Evolutionary conservation across 1,284 basidiomycete species (phyloP), one percentile per base, ranked within the genome.

Genomic region (Malassezia sympodialis): DNA sequence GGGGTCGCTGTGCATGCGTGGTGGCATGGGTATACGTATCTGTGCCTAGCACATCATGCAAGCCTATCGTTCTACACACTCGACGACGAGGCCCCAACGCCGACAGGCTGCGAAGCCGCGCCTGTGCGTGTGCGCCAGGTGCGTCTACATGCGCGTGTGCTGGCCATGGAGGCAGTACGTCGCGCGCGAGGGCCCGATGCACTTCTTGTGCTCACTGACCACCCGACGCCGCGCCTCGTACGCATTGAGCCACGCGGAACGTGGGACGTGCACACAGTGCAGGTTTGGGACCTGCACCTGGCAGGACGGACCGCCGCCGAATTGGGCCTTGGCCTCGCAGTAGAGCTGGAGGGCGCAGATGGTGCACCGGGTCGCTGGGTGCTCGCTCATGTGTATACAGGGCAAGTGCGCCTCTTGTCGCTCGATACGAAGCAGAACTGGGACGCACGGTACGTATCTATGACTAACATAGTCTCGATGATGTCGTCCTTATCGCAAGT

Each of bases 401-500:
- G 54, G 8, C 43, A 56, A 26, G 17, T 56, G 11, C 37, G 28
- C 14, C 28, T 51, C 15, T 28, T 30, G n/a, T 23, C 30, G 15
- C 32, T 51, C 4, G 24, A 42, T 4, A 17, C 34, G 12, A 17
- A 30, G 11, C 42, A 27, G 14, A 32, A 31, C 11, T 46, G 32
- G n/a, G 42, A 40, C 30, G 44, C 44, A 10, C 17, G 24, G 44
- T 52, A 45, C 34, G 42, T 52, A 5, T 50, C 26, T 15, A 14
- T 26, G n/a, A 24, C 46, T 26, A 4, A 35, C n/a, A 7, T 14
- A 62, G 70, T 23, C 53, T 71, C 3, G 68, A 67, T 1, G 68
- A 73, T 39, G 63, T 68, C 2, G 60, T 62, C n/a, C 41, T 73
- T 17, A 24, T 73, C 1, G 56, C 58, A 2, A 59, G 48, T 12